Evolutionary conservation across 192 early-diverging fungal species (phyloP), one percentile per base, ranked within the genome.

Genomic region (Rhizophagus sp.): DNA sequence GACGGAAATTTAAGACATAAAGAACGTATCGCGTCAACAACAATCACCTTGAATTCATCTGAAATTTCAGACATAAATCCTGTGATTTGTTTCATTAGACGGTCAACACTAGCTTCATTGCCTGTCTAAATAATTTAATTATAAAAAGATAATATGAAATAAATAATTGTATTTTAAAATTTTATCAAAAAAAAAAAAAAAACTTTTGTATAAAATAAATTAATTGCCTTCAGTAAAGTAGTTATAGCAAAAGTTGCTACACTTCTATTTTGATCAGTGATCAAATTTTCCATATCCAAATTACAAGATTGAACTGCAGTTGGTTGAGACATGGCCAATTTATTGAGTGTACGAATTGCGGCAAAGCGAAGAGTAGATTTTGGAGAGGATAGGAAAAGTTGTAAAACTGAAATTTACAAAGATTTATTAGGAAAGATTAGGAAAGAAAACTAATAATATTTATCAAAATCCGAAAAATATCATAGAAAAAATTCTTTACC

Each of bases 171-270:
- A n/a, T n/a, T n/a, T n/a, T n/a, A n/a, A n/a, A n/a, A n/a, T n/a
- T n/a, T n/a, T n/a, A 36, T 36, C 34, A 6, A 4, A 36, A 27
- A 30, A 27, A 65, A 65, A 72, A 80, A 25, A 34, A 79, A 39
- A 79, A 12, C 24, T 6, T 17, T n/a, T 71, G 66, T 67, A 86
- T 25, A 27, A 25, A 65, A n/a, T n/a, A n/a, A 24, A 27, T 27
- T 15, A 33, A 25, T 63, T 57, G 61, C 88, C 88, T 99, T 99
- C 25, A 99, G 86, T 78, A 99, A 83, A 8, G 98, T 99, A 15
- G 97, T 98, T 83, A 99, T 99, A 47, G 98, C 98, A 88, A 99
- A 97, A 6, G 98, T 98, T 12, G 98, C 96, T 75, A 99, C 93
- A 73, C 95, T 96, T 73, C 98, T 93, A 87, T 99, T 99, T 70